phyloP scores from a whole-genome alignment of 2,329 filamentous ascomycete genomes.

The Stromatinia cepivora region DNA sequence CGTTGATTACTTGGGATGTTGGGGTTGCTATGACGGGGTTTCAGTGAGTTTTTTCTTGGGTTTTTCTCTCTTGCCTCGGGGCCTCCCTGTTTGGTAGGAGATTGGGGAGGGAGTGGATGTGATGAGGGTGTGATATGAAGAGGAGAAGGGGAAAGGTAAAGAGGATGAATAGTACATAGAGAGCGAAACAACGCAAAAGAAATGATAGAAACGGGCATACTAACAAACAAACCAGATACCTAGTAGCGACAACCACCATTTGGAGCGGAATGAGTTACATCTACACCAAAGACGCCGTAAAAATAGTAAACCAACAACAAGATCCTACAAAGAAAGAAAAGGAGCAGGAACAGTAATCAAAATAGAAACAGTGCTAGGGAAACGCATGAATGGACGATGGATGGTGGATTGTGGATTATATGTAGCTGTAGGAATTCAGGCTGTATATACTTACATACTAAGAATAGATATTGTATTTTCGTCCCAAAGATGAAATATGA shows the following conservation, averaged over 20 bases:
- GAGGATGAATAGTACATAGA: no score
- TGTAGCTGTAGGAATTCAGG: neutral
- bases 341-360: neutral
- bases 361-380: neutral
- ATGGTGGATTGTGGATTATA: neutral
- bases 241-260: constrained; percentile 84
- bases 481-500: neutral
- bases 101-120: neutral
- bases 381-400: neutral
- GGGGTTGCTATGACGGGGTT: constrained; percentile 56
- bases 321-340: constrained; percentile 25
- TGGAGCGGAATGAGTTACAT: constrained; percentile 95
- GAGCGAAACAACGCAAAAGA: no score
- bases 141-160: neutral
- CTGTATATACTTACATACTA: neutral
- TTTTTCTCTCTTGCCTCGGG: no score
- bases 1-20: constrained; percentile 65
- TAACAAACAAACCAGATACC: constrained; percentile 53
- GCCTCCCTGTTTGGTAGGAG: neutral
- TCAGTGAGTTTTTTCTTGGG: constrained; percentile 56
- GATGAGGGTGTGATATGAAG: neutral
- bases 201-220: constrained; percentile 35
- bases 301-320: constrained; percentile 62
- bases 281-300: constrained; percentile 87
- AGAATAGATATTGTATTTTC: neutral